Evolutionary conservation across 805 yeast genomes (phyloP), one percentile per base, ranked within the genome.

Genomic region (Hermanozyma aechmeae): DNA sequence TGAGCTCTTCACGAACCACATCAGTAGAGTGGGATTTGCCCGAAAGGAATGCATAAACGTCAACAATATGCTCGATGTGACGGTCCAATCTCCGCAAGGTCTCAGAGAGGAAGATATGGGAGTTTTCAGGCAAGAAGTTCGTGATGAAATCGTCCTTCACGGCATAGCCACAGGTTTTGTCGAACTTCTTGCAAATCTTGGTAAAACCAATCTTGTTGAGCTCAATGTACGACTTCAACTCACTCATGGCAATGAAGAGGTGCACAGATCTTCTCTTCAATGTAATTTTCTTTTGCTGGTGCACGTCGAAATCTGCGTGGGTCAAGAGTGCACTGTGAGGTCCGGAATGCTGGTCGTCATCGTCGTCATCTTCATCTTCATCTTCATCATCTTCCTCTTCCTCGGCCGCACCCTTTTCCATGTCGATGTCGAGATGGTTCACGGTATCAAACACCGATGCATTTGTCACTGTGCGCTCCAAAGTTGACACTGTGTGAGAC

Each of bases 171-270:
- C 84, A 60, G 8, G 83, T 76, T 51, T 89, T 89, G 56, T 92
- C 96, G 51, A 84, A 92, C 56, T 89, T 89, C 53, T 89, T 89
- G 40, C 86, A 67, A 24, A 89, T 87, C 56, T 89, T 89, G 29
- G 82, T 71, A 53, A 89, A 83, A 2, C 96, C 97, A 15, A 94
- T 83, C 40, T 68, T 71, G 62, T 89, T 89, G 40, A 92, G 64
- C 46, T 86, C 95, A 28, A 82, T 67, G 50, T 61, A 89, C 8
- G 95, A 83, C 43, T 80, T 76, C 40, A 89, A 65, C 53, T 89
- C 97, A 6, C 87, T 79, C 13, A 86, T 59, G 13, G 72, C 61
- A 3, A 89, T 89, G 58, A 75, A 89, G 24, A 76, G 56, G 3
- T 78, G 69, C 24, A 76, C 65, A 6, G 79, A 51, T 34, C 86